Evolutionary conservation across 2,329 filamentous ascomycete species (phyloP).

Genomic region (Aspergillus sp.): DNA sequence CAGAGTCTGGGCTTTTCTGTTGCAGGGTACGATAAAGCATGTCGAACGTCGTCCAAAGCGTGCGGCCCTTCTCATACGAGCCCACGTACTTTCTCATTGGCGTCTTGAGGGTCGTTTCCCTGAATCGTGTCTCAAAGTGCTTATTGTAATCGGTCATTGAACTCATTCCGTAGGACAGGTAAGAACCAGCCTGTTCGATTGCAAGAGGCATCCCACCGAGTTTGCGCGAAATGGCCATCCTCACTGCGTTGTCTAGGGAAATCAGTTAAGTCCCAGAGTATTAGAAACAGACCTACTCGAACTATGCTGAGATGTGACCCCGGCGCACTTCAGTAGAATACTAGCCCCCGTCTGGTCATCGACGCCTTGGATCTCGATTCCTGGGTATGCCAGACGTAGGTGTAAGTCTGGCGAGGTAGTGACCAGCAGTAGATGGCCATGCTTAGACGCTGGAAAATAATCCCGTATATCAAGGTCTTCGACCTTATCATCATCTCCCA

Average conservation of each 20-base stretch:
- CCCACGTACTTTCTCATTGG: slow-evolving; percentile 1
- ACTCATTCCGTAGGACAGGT: slow-evolving; percentile 1
- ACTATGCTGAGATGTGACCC: not conserved
- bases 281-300: not conserved
- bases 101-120: not conserved
- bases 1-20: not conserved
- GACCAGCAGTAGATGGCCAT: not conserved
- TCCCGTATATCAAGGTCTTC: not conserved
- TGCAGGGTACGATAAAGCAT: not conserved
- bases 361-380: not conserved
- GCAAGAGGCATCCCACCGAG: slow-evolving; percentile 8
- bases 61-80: slow-evolving; percentile 4
- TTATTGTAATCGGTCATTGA: not conserved
- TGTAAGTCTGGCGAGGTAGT: slow-evolving; percentile 4
- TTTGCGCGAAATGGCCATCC: not conserved
- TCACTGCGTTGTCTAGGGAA: not conserved
- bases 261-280: not conserved
- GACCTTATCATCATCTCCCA: not conserved
- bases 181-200: slow-evolving; percentile 2
- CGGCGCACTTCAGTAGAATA: not conserved
- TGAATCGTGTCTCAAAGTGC: not conserved
- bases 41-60: slow-evolving; percentile 6
- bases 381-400: not conserved
- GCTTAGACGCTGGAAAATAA: not conserved
- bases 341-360: not conserved